Evolutionary conservation across 2,329 filamentous ascomycete genomes (phyloP), one percentile per base, ranked within the genome.

Genomic region (Penicillium sclerotigenum): DNA sequence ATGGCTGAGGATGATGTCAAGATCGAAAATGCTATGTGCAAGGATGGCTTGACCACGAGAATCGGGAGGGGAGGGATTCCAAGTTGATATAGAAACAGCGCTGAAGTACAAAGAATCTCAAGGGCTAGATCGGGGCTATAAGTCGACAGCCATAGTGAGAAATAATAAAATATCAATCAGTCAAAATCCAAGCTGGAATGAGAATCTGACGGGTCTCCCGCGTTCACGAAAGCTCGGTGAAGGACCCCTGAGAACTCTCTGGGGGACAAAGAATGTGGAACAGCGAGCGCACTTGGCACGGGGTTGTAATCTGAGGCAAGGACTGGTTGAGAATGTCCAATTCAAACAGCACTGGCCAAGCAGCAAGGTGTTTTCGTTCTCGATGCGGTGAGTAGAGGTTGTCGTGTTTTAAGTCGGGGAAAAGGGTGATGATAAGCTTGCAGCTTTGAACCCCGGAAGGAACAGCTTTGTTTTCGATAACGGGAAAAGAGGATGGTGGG

Each of bases 91-190:
- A 56, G 59, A 52, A 59, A 56, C 42, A 60, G 57, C 67, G 68
- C 69, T 68, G 57, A 61, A 66, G 65, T 65, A 61, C 65, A 55
- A 53, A 56, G 47, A 57, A 59, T 47, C 51, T 47, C 46, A 60
- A 54, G 40, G 52, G 57, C 51, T 46, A 49, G 57, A 43, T 47
- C 26, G 26, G 26, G 50, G 61, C 65, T 71, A 72, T 67, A 71
- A 63, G 56, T 68, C 54, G 66, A 71, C 61, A 62, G 67, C 64
- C 70, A 72, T 72, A 24, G 58, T 67, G 65, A 64, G 47, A 54
- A 60, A 56, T 50, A 52, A 47, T 42, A 56, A 54, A 56, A 65
- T 52, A 51, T 64, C 53, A 64, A 60, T 53, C 20, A 37, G 47
- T 54, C 50, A 51, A 63, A 57, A 62, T 59, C 55, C 57, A 63